Base-by-base conservation (phyloP, 2,329 filamentous ascomycete genomes). In the Cladosporium austrohemisphaericum region DNA sequence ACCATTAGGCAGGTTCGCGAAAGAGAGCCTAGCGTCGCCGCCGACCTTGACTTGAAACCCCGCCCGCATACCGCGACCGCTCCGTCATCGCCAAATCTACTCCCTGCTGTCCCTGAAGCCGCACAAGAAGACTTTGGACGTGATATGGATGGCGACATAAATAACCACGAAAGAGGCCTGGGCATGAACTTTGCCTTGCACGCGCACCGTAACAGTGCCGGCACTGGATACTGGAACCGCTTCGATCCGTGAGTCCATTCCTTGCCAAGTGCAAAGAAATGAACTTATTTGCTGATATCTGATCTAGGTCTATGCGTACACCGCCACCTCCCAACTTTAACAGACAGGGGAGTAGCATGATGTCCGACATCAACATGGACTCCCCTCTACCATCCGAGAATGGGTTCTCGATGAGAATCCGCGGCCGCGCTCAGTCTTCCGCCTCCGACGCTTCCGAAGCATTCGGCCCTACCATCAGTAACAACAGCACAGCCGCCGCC, bases 1-100 rank as follows among this genome's bases (percentile, higher is more conserved):
- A 93, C 97, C 4, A 89, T 98, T 55, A 87, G 89, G 43, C 93
- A 96, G 68, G 91, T 97, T 22, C 86, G 90, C 33, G 93, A 97
- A 67, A 92, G 85, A 59, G 91, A 96, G 61, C 78, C 54, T 38
- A 62, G 60, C 48, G 56, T 83, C 48, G 46, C 55, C 10, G 32
- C 32, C 23, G 61, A 65, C n/a, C 55, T 63, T n/a, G 62, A 64
- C 40, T 49, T 60, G 11, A 57, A 69, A 49, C 50, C 60, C 57
- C 67, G 69, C 9, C 64, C 76, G 40, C 68, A 75, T 46, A 78
- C 59, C 58, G 73, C 72, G 18, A 84, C 83, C 2, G 76, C 81
- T 1, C 76, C 84, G 28, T 86, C 85, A 0, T 90, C 86, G 6
- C 87, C 87, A 0, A 83, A 72, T 38, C 66, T 88, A 11, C 66